These are phyloP conservation scores for Penicillium robsamsonii DNA, from an alignment of 495 filamentous ascomycete genomes.

Conservation along the genomic window DNA sequence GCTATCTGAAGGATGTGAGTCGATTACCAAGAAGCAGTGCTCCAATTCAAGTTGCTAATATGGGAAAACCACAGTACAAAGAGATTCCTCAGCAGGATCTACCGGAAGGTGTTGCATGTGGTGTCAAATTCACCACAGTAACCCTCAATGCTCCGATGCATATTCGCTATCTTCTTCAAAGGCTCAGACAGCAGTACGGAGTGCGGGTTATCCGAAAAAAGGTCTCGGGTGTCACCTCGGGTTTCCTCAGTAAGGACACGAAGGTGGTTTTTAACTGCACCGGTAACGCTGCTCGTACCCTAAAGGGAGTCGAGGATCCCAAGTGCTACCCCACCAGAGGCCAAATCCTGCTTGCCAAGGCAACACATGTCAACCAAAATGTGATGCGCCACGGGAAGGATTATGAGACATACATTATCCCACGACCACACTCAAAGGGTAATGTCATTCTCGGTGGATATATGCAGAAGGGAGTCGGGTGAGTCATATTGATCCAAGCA, in stretches of 20 bases:
- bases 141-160: constrained; percentile 32
- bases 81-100: constrained; percentile 20
- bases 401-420: constrained; percentile 37
- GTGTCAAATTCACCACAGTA: constrained; percentile 28
- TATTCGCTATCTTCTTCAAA: constrained; percentile 15
- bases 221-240: constrained; percentile 19
- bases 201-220: constrained; percentile 26
- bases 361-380: constrained; percentile 27
- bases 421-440: constrained; percentile 28
- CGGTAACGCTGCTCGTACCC: constrained; percentile 21
- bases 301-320: constrained; percentile 26
- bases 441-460: constrained; percentile 33
- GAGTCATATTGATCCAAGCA: background rate
- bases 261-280: constrained; percentile 34
- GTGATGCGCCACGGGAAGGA: constrained; percentile 34
- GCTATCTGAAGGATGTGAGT: constrained; percentile 33
- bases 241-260: constrained; percentile 23
- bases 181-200: constrained; percentile 15
- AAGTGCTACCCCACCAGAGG: constrained; percentile 36
- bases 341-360: constrained; percentile 39
- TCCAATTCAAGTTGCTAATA: background rate
- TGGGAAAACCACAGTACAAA: background rate
- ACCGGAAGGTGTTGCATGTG: constrained; percentile 25
- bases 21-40: background rate
- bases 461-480: constrained; percentile 29